Base-by-base conservation (phyloP, 179 eudicot genomes). In the Beta lomatogona region DNA sequence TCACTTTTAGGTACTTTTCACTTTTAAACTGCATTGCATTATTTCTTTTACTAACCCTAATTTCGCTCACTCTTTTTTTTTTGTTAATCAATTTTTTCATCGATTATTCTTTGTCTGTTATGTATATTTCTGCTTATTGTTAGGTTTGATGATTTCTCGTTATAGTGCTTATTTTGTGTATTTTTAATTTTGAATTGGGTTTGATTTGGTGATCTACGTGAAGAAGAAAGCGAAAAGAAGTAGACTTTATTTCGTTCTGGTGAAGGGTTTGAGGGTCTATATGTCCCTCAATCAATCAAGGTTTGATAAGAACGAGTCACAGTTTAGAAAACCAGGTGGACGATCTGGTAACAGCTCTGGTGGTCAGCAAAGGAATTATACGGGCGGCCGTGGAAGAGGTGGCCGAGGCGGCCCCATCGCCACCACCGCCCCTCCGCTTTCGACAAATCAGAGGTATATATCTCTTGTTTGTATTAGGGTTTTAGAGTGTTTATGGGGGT, bases 291-390 rank as follows among this genome's bases (percentile, higher is more conserved):
- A 75, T 75, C 77, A 75, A 75, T 75, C 77, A 58, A 75, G 77
- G 77, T 57, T 75, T 57, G 77, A 75, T n/a, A 75, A 75, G 65
- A 75, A 75, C 77, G 77, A 75, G 65, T 41, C 77, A 4, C 77
- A 57, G 9, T 75, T 55, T n/a, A 57, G 77, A 57, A 75, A 75
- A 41, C 77, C 77, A 31, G 77, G 77, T 75, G 77, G 77, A 75
- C 98, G 97, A 90, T 89, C 98, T 70, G 90, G 88, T 44, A 79
- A 71, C 76, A 19, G 60, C 60, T 55, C 79, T 81, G 87, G 86
- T 57, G 86, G 86, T 83, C 89, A 85, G 84, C 88, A 80, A 25
- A 92, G 90, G 77, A 84, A 85, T 48, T 87, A 81, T 86, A 22
- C 90, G 16, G 93, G 90, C 22, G 76, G 81, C 52, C 80, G 81